Evolutionary conservation across 495 filamentous ascomycete species (phyloP).

Genomic region (Schizothecium vesticola): DNA sequence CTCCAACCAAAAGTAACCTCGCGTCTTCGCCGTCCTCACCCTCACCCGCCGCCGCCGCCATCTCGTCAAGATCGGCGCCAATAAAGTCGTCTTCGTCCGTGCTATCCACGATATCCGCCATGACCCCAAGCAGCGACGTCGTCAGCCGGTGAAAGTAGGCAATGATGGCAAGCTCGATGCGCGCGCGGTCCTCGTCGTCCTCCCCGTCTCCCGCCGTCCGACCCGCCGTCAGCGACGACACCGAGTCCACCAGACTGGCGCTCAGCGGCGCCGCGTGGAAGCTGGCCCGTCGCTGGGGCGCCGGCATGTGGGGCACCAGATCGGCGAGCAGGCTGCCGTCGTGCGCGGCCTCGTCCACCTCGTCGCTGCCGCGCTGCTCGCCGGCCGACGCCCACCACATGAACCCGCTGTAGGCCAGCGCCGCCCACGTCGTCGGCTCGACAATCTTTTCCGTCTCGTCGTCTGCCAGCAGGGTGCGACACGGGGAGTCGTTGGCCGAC

Average conservation of each 20-base stretch:
- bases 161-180: conserved; percentile 68
- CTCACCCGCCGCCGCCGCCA: conserved; percentile 4
- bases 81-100: conserved; percentile 48
- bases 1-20: conserved; percentile 19
- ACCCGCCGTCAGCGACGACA: conserved; percentile 33
- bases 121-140: conserved; percentile 57
- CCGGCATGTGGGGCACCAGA: conserved; percentile 20
- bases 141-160: conserved; percentile 91
- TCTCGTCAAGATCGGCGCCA: conserved; percentile 33
- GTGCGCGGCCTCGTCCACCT: conserved; percentile 44
- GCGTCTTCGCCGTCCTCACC: conserved; percentile 17
- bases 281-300: conserved; percentile 28
- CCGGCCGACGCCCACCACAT: conserved; percentile 99
- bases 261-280: conserved; percentile 16
- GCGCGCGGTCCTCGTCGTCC: conserved; percentile 29
- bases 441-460: conserved; percentile 53
- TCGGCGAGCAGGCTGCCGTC: conserved; percentile 46
- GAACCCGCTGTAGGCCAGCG: conserved; percentile 83
- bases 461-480: background rate
- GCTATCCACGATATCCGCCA: conserved; percentile 64
- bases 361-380: conserved; percentile 60
- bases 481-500: conserved; percentile 16
- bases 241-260: conserved; percentile 27
- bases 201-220: conserved; percentile 12
- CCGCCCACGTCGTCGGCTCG: conserved; percentile 82